Percentiles rank a stretch among this genome's conserved stretches.
Evolutionary conservation across 2,329 filamentous ascomycete genomes (phyloP).

Genomic region (Talaromyces sp.): DNA sequence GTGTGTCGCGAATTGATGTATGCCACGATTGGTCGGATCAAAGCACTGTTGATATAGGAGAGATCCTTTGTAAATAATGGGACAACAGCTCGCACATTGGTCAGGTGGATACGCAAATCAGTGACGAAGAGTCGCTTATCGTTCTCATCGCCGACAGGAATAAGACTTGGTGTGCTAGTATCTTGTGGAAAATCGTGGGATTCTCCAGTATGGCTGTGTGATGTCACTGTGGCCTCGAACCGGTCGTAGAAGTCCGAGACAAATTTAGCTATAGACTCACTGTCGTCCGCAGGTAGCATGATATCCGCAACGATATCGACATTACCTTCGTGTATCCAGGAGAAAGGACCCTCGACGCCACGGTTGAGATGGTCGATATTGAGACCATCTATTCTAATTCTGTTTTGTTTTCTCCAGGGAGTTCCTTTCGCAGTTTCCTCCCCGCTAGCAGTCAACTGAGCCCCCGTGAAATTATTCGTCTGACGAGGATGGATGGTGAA

Average conservation of each 20-base stretch:
- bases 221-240: constrained; percentile 85
- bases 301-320: constrained; percentile 96
- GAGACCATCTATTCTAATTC: constrained; percentile 86
- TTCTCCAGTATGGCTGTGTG: constrained; percentile 60
- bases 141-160: constrained; percentile 42
- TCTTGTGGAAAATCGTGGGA: background rate
- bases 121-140: constrained; percentile 82
- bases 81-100: constrained; percentile 88
- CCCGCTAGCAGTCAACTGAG: constrained; percentile 55
- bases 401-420: constrained; percentile 93
- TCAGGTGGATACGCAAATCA: constrained; percentile 91
- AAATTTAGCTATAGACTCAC: constrained; percentile 87
- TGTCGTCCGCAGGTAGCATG: constrained; percentile 84
- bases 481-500: constrained; percentile 97
- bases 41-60: constrained; percentile 92
- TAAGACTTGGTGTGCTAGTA: constrained; percentile 27
- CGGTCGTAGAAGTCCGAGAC: constrained; percentile 97
- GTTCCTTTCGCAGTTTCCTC: constrained; percentile 64
- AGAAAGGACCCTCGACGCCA: constrained; percentile 88
- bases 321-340: constrained; percentile 96
- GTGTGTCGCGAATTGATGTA: constrained; percentile 96
- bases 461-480: constrained; percentile 73
- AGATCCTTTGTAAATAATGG: constrained; percentile 89
- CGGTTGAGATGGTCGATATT: constrained; percentile 96
- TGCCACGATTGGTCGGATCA: constrained; percentile 92